Evolutionary conservation across 768 basidiomycete genomes (phyloP), one percentile per base, ranked within the genome.

Genomic region (Albatrellus ellisii): DNA sequence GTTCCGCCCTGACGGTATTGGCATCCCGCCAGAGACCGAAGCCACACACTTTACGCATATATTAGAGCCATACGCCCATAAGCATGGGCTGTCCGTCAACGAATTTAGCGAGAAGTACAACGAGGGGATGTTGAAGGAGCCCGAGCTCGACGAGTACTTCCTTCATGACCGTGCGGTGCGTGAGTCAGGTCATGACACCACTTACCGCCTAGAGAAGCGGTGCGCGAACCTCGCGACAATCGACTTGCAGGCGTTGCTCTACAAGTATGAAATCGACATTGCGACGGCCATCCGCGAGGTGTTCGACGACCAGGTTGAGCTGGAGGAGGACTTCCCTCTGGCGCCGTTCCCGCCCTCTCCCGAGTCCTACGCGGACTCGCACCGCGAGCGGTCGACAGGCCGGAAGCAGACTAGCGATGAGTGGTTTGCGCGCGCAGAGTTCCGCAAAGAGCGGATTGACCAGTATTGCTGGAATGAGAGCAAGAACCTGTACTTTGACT

Each of bases 251-350:
- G 77, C 91, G 36, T 68, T 99, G 56, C 66, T 99, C 35, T 99
- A 94, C 76, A 99, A 99, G 70, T 98, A 97, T 53, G 94, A 99
- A 60, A 74, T 90, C 46, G 94, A 99, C 56, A 98, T 99, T 46
- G 95, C 89, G n/a, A 92, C 89, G 8, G 90, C 91, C 20, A 97
- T 99, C 56, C 76, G 81, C 44, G 90, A 95, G 58, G 80, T 95
- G 46, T 98, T 98, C 53, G 86, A 85, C 53, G 91, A 92, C 56
- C 76, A 86, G 59, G 66, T 99, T 40, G 85, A 92, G 40, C 61
- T 99, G 41, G 89, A 91, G 40, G 89, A 97, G 52, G 88, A 92
- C 45, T 99, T 97, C 59, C 67, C 76, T 2, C 67, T 99, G 36
- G 75, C 87, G 9, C 87, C 94, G 1, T 98, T 92, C 77, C 94